phyloP scores from a whole-genome alignment of 805 yeast genomes.

The Starmera dryadoides region DNA sequence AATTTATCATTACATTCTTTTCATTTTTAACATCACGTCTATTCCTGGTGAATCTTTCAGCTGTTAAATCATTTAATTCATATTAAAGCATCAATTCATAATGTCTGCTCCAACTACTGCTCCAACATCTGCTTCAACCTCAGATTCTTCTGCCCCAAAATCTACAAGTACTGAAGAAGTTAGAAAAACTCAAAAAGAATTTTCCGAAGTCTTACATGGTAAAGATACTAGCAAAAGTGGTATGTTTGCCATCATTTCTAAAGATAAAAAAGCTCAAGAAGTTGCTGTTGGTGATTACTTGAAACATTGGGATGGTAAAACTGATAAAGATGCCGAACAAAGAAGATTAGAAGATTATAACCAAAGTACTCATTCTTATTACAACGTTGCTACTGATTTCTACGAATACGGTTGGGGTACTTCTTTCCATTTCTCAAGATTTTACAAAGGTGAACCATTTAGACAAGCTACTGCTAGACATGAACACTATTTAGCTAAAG shows the following conservation, averaged over 20 bases:
- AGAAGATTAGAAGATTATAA: slow-evolving; percentile 79
- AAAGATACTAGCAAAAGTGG: slow-evolving; percentile 63
- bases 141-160: no score
- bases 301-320: slow-evolving; percentile 96
- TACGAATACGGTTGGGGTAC: slow-evolving; percentile 99
- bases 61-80: no score
- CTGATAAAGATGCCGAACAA: slow-evolving; percentile 62
- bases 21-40: no score
- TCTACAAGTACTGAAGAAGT: slow-evolving; percentile 5
- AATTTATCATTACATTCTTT: no score
- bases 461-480: slow-evolving; percentile 94
- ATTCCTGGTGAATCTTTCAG: no score
- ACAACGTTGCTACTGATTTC: slow-evolving; percentile 94
- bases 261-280: slow-evolving; percentile 71
- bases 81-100: no score
- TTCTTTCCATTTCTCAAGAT: slow-evolving; percentile 94
- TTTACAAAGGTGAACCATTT: slow-evolving; percentile 89
- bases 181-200: slow-evolving; percentile 40
- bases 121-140: no score
- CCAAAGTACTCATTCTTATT: slow-evolving; percentile 87
- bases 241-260: slow-evolving; percentile 65
- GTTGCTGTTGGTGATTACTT: slow-evolving; percentile 86
- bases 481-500: slow-evolving; percentile 88
- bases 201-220: slow-evolving; percentile 86
- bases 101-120: no score